These are phyloP conservation scores for Sphaerulina musiva DNA, from an alignment of 2,329 filamentous ascomycete species.

Conservation along the genomic window DNA sequence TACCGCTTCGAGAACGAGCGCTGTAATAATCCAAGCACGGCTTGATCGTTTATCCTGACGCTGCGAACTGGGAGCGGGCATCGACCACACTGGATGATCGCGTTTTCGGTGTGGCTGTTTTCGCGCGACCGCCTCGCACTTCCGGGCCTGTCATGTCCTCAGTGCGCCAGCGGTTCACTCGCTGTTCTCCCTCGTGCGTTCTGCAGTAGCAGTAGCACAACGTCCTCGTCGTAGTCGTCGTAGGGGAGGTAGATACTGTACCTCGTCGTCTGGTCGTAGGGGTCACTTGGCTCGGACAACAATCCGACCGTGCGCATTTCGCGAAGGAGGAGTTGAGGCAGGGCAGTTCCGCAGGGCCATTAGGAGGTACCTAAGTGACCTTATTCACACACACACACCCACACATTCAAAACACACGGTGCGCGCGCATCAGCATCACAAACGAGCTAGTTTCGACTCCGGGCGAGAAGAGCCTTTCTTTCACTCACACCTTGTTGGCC, in stretches of 20 bases:
- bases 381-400: neutral
- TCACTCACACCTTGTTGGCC: no score
- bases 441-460: neutral
- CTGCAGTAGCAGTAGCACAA: no score
- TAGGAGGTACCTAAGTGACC: no score
- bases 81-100: constrained; percentile 3
- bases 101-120: constrained; percentile 15
- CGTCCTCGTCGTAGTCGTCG: no score
- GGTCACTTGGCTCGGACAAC: constrained; percentile 1
- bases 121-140: constrained; percentile 14
- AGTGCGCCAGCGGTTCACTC: constrained; percentile 1
- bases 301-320: neutral
- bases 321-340: neutral
- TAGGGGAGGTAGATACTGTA: no score
- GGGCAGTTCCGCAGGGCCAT: neutral
- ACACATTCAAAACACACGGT: constrained; percentile 5
- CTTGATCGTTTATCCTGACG: neutral
- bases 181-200: neutral
- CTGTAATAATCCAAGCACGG: neutral
- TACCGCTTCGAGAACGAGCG: constrained; percentile 3
- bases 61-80: neutral
- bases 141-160: constrained; percentile 9
- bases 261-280: neutral
- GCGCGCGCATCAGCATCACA: neutral
- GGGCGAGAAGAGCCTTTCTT: no score